A percentile compares a stretch with the other conserved stretches of the same genome.
Conservation (phyloP, 305 asterid species). For the Fraxinus xanthoxyloides region DNA sequence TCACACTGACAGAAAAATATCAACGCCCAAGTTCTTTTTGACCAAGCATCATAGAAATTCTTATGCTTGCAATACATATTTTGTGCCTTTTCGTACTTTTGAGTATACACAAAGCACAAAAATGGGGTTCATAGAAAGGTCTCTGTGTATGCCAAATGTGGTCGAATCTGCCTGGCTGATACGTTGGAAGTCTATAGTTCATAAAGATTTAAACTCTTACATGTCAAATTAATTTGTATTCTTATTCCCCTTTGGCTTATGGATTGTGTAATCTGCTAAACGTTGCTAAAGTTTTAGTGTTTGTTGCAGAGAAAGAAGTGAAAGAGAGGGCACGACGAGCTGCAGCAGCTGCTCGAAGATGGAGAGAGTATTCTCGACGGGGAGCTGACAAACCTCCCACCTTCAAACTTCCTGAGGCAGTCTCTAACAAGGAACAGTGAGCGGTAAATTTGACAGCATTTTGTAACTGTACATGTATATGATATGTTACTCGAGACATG, state of each 20-base stretch:
- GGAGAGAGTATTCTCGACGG: slow-evolving; percentile 93
- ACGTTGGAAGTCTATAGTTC: neutral
- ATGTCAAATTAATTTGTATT: neutral
- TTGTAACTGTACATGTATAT: neutral
- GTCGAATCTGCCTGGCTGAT: neutral
- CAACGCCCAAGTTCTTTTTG: neutral
- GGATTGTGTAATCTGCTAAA: neutral
- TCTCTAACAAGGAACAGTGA: slow-evolving; percentile 51
- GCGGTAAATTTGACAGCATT: neutral
- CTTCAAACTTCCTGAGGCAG: slow-evolving; percentile 74
- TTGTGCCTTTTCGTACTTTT: neutral
- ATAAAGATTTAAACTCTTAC: neutral
- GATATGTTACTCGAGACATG: neutral
- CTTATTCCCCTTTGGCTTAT: neutral
- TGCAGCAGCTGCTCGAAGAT: slow-evolving; percentile 90
- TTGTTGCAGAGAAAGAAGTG: slow-evolving; percentile 60
- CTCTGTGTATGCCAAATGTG: neutral
- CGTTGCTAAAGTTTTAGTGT: neutral
- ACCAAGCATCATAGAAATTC: neutral
- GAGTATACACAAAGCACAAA: neutral
- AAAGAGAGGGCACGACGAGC: slow-evolving; percentile 74
- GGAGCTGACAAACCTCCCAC: slow-evolving; percentile 83
- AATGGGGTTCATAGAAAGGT: neutral
- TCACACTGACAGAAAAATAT: neutral
- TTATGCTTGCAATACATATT: neutral